phyloP scores from a whole-genome alignment of 2,329 filamentous ascomycete genomes.

The Arthrobotrys sinensis region DNA sequence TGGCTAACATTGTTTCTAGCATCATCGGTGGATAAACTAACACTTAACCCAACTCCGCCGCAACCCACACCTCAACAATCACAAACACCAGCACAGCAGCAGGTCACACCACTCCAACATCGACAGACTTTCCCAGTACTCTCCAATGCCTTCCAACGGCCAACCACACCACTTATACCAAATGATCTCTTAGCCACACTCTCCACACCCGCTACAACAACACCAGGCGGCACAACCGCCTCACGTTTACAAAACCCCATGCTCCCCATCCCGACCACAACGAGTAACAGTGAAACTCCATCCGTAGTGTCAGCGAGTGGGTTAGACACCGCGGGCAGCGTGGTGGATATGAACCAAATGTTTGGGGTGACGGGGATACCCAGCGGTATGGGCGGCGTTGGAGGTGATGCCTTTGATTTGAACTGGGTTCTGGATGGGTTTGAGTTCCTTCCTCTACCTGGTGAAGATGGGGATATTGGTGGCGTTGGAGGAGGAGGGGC shows the following conservation, averaged over 20 bases:
- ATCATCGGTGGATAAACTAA: constrained; percentile 42
- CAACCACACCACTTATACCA: constrained; percentile 43
- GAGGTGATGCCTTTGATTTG: constrained; percentile 51
- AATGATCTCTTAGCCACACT: constrained; percentile 37
- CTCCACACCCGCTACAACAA: constrained; percentile 10
- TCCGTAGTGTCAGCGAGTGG: constrained; percentile 42
- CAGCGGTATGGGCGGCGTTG: constrained; percentile 12
- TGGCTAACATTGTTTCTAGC: constrained; percentile 17
- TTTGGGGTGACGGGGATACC: constrained; percentile 42
- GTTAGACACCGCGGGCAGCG: constrained; percentile 23
- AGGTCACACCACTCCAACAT: constrained; percentile 28
- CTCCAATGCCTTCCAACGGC: constrained; percentile 57
- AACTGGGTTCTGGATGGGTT: constrained; percentile 58
- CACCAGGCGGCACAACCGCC: constrained; percentile 3
- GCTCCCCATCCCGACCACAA: constrained; percentile 52
- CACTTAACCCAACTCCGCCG: constrained; percentile 21
- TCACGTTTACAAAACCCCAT: constrained; percentile 43
- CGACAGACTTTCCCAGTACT: constrained; percentile 55
- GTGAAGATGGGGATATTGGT: constrained; percentile 45
- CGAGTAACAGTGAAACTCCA: constrained; percentile 54
- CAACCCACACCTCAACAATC: constrained; percentile 36
- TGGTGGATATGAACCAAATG: constrained; percentile 50
- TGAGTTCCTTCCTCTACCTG: constrained; percentile 52
- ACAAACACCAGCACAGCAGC: constrained; percentile 29
- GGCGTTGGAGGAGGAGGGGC: constrained; percentile 13